Evolutionary conservation across 768 basidiomycete species (phyloP), one percentile per base, ranked within the genome.

Genomic region (Collybia mongolica): DNA sequence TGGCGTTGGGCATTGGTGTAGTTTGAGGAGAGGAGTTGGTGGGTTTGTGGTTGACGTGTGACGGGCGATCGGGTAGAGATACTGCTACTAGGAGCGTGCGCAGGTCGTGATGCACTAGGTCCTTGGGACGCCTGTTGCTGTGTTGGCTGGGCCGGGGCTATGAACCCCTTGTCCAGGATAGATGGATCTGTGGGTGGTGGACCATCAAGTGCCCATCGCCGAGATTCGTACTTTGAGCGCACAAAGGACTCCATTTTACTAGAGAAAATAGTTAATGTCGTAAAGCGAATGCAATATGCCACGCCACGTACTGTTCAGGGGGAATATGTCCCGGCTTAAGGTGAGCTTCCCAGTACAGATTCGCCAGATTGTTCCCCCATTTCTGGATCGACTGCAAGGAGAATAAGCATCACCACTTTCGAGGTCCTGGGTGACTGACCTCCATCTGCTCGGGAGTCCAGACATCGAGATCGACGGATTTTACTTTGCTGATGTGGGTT

Each of bases 371-470:
- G 65, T 99, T 99, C 0, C 96, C 96, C 96, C 96, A 99, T 65
- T 88, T 90, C 65, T 90, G 85, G 46, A 98, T 86, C 1, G 84
- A 83, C 86, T 89, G 44, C 15, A 35, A 9, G 14, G 19, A 6
- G 17, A 18, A 19, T 40, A 32, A 42, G 2, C 17, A n/a, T 45
- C 14, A 39, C 37, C 15, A 24, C 52, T 38, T 43, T 48, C 11
- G 44, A 47, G 19, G 43, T 5, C 12, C 39, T 20, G 15, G 41
- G 1, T 12, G 50, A 22, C 80, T 53, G 59, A 93, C 94, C 72
- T 86, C 84, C 89, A 99, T 95, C 72, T 99, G 96, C 55, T 98
- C 94, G 2, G 93, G 92, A 6, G 93, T 96, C 96, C 96, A 99
- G 15, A 90, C 83, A 60, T 99, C 96, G 47, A 99, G 84, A 71